Conservation (phyloP, 176 grass and related monocot genomes). For the Avena atlantica region DNA sequence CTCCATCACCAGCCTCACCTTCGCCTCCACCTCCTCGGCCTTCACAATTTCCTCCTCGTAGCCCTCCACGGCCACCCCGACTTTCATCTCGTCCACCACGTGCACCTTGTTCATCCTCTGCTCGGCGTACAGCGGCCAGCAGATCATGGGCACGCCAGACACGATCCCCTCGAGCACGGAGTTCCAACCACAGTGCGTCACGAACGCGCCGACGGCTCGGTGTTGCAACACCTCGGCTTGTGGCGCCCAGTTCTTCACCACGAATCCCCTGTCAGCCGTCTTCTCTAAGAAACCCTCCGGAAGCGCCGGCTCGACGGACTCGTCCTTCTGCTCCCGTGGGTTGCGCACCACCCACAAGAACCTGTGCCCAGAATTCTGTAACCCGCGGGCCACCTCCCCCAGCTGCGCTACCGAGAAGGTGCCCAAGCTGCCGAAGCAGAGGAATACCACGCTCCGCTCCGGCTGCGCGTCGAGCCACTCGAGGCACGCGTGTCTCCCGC, state of each 20-base stretch:
- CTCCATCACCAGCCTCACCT: constrained; percentile 61
- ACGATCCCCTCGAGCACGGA: constrained; percentile 42
- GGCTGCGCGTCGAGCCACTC: constrained; percentile 54
- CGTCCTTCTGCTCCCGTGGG: background rate
- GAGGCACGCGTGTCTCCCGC: constrained; percentile 43
- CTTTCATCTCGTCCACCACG: constrained; percentile 42
- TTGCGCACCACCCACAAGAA: constrained; percentile 52
- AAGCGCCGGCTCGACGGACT: background rate
- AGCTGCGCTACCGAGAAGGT: constrained; percentile 5
- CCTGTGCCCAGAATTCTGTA: constrained; percentile 40
- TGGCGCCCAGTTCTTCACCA: constrained; percentile 35
- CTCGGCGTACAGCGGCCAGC: constrained; percentile 54
- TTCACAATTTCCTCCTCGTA: constrained; percentile 54
- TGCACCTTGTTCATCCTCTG: constrained; percentile 54
- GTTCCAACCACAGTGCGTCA: constrained; percentile 65
- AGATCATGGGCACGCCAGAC: constrained; percentile 49
- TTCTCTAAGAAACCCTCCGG: constrained; percentile 49
- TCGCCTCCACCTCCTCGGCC: constrained; percentile 57
- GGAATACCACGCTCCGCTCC: constrained; percentile 46
- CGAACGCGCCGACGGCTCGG: constrained; percentile 37
- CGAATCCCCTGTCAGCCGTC: constrained; percentile 38
- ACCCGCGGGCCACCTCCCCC: background rate
- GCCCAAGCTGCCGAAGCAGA: constrained; percentile 48
- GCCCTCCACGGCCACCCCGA: constrained; percentile 59
- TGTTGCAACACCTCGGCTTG: constrained; percentile 1